Base-by-base conservation (phyloP, 352 stramenopile genomes). In the Pythium periplocum region DNA sequence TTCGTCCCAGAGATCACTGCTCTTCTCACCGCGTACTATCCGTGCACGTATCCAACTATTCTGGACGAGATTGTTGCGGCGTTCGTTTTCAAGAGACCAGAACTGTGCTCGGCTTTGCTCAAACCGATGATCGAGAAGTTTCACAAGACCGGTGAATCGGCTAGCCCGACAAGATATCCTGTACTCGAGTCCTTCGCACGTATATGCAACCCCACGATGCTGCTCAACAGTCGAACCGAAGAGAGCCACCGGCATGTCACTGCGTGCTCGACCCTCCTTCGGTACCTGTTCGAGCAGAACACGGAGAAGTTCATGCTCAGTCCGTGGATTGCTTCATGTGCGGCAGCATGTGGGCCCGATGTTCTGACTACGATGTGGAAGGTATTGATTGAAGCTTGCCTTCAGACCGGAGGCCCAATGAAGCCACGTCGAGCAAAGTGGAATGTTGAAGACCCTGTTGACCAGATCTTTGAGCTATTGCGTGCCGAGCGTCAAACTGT, bases 11-110 rank as follows among this genome's bases (percentile, higher is more conserved):
- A 93, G 55, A 55, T 89, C 36, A 80, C 68, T 36, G 86, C 74
- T 41, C 59, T 92, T 39, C 66, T 95, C 38, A 82, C 77, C 7
- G 79, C 78, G 9, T 93, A 91, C 51, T 95, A 93, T 56, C 85
- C 85, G 42, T 93, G 81, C 55, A 75, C 65, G 44, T 88, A 95
- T 53, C 63, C 85, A 17, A 92, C 81, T 32, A 66, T 95, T 50
- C 62, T 95, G 50, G 85, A 95, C 49, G 76, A 95, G 55, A 75
- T 95, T 9, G 54, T 95, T 6, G 78, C 72, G 0, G 69, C 63
- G 0, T 92, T 93, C 41, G 61, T 93, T 43, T 90, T 95, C 45
- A 82, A 85, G 48, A 60, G 83, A 17, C 85, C 85, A 0, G 83
- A 95, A 61, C 75, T 86, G 58, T 82, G 79, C n/a, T 68, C 83